A percentile compares a stretch with the other conserved stretches of the same genome.
Conservation (phyloP, 371 early-diverging fungal genomes). For the Mortierella sp. region DNA sequence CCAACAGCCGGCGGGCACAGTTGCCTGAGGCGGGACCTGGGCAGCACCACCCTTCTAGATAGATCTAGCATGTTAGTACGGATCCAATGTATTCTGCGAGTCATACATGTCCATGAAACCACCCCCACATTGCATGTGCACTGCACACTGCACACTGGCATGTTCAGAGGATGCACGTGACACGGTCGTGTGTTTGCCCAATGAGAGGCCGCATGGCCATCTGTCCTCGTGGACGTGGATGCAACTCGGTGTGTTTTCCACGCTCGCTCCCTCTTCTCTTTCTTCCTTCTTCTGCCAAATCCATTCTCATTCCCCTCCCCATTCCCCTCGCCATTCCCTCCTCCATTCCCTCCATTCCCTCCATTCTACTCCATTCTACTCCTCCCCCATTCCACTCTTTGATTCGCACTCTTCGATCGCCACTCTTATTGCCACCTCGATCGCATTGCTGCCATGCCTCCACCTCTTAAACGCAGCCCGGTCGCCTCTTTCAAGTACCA, state of each 20-base stretch:
- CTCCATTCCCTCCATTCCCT: not conserved
- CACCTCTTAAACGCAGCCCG: conserved; percentile 8
- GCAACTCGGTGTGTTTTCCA: no score
- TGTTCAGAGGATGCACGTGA: no score
- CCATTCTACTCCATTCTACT: not conserved
- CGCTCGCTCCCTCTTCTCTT: not conserved
- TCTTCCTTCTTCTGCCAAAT: conserved; percentile 1
- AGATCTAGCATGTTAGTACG: no score
- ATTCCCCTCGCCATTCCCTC: not conserved
- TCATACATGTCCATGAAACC: no score
- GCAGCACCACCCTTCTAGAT: no score
- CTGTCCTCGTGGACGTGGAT: no score
- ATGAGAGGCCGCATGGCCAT: no score
- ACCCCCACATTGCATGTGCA: not conserved
- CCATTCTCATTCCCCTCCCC: not conserved
- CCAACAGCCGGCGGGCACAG: no score
- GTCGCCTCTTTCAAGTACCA: conserved; percentile 37
- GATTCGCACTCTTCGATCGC: not conserved
- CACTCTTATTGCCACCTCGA: not conserved
- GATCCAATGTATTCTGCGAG: no score
- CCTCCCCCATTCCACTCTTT: not conserved
- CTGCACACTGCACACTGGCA: not conserved
- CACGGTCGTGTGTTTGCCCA: no score
- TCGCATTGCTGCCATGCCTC: conserved; percentile 16
- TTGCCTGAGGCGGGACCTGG: no score